Conservation (phyloP, 2,329 filamentous ascomycete genomes). For the Alternaria brassicicola region DNA sequence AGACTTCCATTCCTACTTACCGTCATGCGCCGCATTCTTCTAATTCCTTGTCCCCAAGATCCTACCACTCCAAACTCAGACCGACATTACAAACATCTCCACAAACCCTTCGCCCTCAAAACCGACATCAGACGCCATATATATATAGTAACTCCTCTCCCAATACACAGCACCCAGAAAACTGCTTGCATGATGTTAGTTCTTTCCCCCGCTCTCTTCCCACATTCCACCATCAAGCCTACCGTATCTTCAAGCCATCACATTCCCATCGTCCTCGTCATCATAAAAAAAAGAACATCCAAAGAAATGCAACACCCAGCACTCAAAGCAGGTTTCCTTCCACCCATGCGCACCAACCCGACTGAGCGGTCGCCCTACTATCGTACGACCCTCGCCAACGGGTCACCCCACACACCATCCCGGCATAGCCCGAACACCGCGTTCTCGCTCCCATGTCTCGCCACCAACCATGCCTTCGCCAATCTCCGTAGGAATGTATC, state of each 20-base stretch:
- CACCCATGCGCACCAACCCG: background rate
- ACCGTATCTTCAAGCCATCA: background rate
- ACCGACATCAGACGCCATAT: too few species aligned
- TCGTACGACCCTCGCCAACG: slow-evolving; percentile 8
- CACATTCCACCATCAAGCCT: background rate
- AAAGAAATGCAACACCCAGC: background rate
- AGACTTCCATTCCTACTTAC: too few species aligned
- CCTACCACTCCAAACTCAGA: too few species aligned
- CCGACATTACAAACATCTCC: too few species aligned
- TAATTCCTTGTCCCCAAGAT: too few species aligned
- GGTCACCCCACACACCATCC: slow-evolving; percentile 8
- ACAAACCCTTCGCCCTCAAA: too few species aligned
- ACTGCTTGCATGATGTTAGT: too few species aligned
- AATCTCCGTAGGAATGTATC: background rate
- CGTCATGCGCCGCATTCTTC: too few species aligned
- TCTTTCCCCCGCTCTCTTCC: too few species aligned
- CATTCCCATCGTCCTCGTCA: background rate
- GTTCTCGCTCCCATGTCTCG: background rate
- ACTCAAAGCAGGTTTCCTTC: background rate
- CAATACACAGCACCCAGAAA: too few species aligned
- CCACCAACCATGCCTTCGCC: background rate
- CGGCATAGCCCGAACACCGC: slow-evolving; percentile 6
- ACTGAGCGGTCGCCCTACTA: slow-evolving; percentile 1
- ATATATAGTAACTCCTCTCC: too few species aligned
- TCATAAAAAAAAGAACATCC: background rate